phyloP scores from a whole-genome alignment of 2,329 filamentous ascomycete genomes.

The Emergomyces orientalis region DNA sequence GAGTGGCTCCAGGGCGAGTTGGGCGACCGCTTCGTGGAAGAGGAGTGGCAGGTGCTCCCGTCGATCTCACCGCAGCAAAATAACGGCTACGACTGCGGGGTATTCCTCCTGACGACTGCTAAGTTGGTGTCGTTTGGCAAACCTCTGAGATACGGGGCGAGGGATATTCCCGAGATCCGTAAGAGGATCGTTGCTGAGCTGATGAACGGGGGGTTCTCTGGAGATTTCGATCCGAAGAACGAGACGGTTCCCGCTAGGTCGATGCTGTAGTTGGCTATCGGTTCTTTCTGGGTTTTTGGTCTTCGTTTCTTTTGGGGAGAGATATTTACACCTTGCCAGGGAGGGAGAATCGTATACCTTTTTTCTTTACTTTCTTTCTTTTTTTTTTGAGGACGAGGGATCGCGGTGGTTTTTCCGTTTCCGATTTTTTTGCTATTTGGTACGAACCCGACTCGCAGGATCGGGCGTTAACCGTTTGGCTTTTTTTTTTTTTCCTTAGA shows the following conservation, averaged over 20 bases:
- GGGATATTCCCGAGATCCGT: conserved; percentile 34
- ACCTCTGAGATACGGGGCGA: conserved; percentile 33
- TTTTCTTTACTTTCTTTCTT: neutral
- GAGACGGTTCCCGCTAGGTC: conserved; percentile 13
- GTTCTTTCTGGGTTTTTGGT: conserved; percentile 38
- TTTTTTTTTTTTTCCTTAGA: neutral
- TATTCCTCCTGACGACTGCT: conserved; percentile 42
- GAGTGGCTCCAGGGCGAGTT: conserved; percentile 37
- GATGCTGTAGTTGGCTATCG: conserved; percentile 37
- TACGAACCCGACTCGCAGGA: neutral
- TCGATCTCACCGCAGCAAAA: conserved; percentile 37
- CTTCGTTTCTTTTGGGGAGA: neutral
- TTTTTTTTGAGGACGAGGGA: neutral
- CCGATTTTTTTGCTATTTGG: neutral
- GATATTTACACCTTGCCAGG: neutral
- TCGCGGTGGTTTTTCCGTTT: neutral
- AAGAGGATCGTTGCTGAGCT: conserved; percentile 41
- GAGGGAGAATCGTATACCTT: neutral
- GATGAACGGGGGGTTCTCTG: conserved; percentile 37
- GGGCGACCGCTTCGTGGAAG: conserved; percentile 30
- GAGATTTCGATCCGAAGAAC: conserved; percentile 28
- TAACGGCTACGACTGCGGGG: conserved; percentile 43
- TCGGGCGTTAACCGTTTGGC: neutral
- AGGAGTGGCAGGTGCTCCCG: conserved; percentile 36
- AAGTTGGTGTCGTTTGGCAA: conserved; percentile 39